phyloP scores from a whole-genome alignment of 176 grass and related monocot genomes.

The Phyllostachys edulis region DNA sequence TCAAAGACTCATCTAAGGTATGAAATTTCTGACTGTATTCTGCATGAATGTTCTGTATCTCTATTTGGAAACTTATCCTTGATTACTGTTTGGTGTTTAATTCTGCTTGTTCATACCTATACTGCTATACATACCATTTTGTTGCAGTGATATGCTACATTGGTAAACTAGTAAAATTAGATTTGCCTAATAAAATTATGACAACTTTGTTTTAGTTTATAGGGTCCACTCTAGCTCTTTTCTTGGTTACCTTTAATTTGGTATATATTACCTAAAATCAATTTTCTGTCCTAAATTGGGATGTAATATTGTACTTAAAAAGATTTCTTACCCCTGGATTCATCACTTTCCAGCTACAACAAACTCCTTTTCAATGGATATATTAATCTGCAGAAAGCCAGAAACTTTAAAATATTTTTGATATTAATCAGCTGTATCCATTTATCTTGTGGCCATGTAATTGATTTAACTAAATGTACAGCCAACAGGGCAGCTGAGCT shows the following conservation, averaged over 20 bases:
- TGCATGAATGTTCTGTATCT: background rate
- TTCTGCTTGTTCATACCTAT: constrained; percentile 6
- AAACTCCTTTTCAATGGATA: background rate
- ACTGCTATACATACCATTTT: background rate
- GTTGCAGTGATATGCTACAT: background rate
- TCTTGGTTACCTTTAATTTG: background rate
- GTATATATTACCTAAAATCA: background rate
- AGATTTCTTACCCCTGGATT: background rate
- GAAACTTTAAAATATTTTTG: background rate
- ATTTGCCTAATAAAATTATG: background rate
- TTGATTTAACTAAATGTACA: background rate
- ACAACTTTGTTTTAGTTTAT: background rate
- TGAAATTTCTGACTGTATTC: background rate
- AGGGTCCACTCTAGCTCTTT: background rate
- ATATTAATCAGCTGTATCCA: background rate
- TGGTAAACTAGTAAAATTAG: background rate
- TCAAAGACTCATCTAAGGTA: constrained; percentile 92
- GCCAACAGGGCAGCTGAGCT: background rate
- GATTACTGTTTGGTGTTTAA: constrained; percentile 15
- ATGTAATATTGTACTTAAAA: background rate
- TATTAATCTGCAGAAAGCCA: background rate
- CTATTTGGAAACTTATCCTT: constrained; percentile 16
- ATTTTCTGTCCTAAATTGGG: background rate
- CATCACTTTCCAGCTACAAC: background rate
- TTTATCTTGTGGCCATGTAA: background rate